Evolutionary conservation across 2,329 filamentous ascomycete genomes (phyloP).

Genomic region (Metarhizium guizhouense): DNA sequence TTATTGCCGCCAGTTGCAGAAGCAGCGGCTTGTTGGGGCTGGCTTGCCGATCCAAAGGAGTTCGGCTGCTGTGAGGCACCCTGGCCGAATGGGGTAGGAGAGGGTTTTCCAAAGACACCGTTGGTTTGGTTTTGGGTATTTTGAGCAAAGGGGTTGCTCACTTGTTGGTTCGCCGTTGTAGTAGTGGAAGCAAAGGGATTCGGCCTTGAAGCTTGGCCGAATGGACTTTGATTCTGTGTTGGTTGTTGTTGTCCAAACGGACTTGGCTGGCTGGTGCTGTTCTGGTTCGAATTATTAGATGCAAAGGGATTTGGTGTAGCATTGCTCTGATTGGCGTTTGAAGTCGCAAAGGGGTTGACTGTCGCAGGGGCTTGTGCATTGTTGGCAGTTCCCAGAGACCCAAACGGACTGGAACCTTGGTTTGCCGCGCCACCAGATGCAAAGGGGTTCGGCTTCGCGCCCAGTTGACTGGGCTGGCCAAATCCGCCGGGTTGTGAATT

Average conservation of each 20-base stretch:
- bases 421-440: conserved; percentile 12
- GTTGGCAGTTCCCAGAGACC: conserved; percentile 7
- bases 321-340: background rate
- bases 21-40: conserved; percentile 9
- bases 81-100: conserved; percentile 16
- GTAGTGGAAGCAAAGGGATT: conserved; percentile 19
- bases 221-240: conserved; percentile 13
- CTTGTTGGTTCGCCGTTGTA: conserved; percentile 9
- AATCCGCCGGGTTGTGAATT: conserved; percentile 17
- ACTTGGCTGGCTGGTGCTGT: conserved; percentile 1
- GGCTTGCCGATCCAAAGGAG: conserved; percentile 14
- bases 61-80: conserved; percentile 11
- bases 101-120: conserved; percentile 14
- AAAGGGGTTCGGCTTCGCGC: conserved; percentile 30
- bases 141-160: conserved; percentile 16
- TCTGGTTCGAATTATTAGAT: conserved; percentile 2
- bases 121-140: conserved; percentile 1
- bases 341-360: conserved; percentile 20
- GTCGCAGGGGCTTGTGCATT: conserved; percentile 10
- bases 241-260: conserved; percentile 8
- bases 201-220: conserved; percentile 11
- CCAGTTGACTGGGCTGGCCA: conserved; percentile 27
- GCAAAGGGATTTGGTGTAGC: conserved; percentile 19
- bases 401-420: conserved; percentile 15
- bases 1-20: conserved; percentile 8